These are phyloP conservation scores for Scheffersomyces insectosa DNA, from an alignment of 1,139 yeast genomes.

Conservation along the genomic window DNA sequence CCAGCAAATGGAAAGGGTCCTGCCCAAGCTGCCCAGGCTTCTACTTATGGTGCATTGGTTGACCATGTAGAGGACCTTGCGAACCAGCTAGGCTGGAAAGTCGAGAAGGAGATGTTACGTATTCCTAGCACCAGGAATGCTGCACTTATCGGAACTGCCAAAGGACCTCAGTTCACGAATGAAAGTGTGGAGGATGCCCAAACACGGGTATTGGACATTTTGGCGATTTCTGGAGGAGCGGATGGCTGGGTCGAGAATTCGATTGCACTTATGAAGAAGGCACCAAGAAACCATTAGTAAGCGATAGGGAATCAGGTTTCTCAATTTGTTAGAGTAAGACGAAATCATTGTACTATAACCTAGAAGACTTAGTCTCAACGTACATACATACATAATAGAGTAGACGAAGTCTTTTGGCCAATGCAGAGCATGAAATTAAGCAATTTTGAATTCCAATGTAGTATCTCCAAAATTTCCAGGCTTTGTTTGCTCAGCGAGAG, in stretches of 20 bases:
- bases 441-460: no score
- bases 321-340: neutral
- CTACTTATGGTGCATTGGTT: conserved; percentile 80
- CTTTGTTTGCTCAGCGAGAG: no score
- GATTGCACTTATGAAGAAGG: conserved; percentile 59
- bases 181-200: conserved; percentile 29
- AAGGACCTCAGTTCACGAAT: conserved; percentile 21
- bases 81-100: conserved; percentile 73
- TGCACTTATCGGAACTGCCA: conserved; percentile 71
- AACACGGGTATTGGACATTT: conserved; percentile 52
- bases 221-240: conserved; percentile 82
- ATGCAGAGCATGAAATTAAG: neutral
- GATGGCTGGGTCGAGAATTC: conserved; percentile 87
- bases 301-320: no score
- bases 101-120: conserved; percentile 81
- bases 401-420: neutral
- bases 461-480: no score
- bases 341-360: no score
- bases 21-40: conserved; percentile 25
- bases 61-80: conserved; percentile 81
- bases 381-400: neutral
- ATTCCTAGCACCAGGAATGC: conserved; percentile 95
- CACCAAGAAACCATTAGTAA: conserved; percentile 33
- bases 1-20: neutral
- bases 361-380: no score